Base-by-base conservation (phyloP, 139 green algal species). In the Nannochloris sp. region DNA sequence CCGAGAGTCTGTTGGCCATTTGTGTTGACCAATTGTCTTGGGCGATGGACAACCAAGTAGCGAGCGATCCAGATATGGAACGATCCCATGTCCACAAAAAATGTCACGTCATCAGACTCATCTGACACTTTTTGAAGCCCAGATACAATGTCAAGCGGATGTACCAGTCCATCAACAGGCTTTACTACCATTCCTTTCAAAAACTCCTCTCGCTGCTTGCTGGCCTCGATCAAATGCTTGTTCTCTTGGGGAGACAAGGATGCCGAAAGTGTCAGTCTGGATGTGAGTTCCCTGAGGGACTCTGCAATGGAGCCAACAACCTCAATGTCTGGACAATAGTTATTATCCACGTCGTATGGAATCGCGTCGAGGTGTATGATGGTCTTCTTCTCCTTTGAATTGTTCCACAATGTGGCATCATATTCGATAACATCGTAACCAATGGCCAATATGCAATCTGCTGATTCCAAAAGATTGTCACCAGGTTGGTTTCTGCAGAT, bases 1-100 rank as follows among this genome's bases (percentile, higher is more conserved):
- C 61, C 61, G 20, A 67, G 56, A 25, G 61, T 67, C n/a, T 61
- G 61, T 40, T 67, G 61, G 5, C 61, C 61, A 10, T 67, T 67
- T 55, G 40, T 49, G 33, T 62, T 62, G 10, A 62, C 37, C 29
- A 67, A 55, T 40, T 67, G 61, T 55, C 61, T 55, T n/a, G 61
- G 61, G 36, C 51, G 17, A 37, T 62, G 40, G 12, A 61, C 61
- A 23, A 49, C 20, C n/a, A 67, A 40, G 33, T 67, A 67, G 36
- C 61, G 36, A 8, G 61, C 36, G 36, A 36, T 23, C 49, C 28
- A 67, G 20, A 67, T 67, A 40, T 67, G 61, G 44, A 62, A 56
- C 28, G 29, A 49, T 12, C 61, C 61, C 61, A 67, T 67, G 43
- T 67, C 61, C 20, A 56, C 30, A 37, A 61, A 61, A 23, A 40